Evolutionary conservation across 2,329 filamentous ascomycete species (phyloP), one percentile per base, ranked within the genome.

Genomic region (Davidsoniella neocaledoniae): DNA sequence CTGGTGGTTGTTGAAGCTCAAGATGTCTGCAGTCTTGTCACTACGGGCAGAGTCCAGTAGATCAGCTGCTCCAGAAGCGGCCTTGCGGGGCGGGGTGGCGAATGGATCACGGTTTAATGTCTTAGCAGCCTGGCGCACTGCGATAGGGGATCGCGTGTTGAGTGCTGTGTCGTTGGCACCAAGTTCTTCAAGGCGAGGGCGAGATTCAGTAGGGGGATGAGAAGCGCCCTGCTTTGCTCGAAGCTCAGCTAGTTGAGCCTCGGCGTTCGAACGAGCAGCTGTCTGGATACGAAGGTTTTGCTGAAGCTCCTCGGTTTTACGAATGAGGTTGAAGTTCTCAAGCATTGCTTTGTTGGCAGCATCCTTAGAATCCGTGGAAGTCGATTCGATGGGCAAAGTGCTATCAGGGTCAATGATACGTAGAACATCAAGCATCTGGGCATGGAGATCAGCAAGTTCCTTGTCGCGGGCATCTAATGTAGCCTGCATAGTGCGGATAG

Each of bases 271-370:
- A 55, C 86, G 82, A 44, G 81, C 86, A 55, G 91, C 85, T 12
- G 80, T 81, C 50, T 91, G 85, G 19, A 94, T 77, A 21, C 86
- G 80, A 26, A 96, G 73, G 53, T 87, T 87, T 60, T 90, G 83
- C 58, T 94, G 87, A n/a, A 88, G 73, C 48, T 86, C 79, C 58
- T 95, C 86, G 5, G 96, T 74, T 61, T 91, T 86, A 56, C 86
- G 79, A 10, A 86, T 85, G 41, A 96, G 72, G 58, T 94, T 82
- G 54, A 93, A 94, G 66, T 70, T 86, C 70, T 68, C 81, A 70
- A 72, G 83, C 72, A 64, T 79, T 65, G 64, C 74, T 69, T 66
- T 88, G 70, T 77, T 52, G n/a, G 43, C 86, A 70, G 66, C 66
- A 26, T 62, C 61, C 6, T 46, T 47, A 9, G 29, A 33, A 26